Conservation (phyloP, 257 asterid genomes). For the Petunia secreta region DNA sequence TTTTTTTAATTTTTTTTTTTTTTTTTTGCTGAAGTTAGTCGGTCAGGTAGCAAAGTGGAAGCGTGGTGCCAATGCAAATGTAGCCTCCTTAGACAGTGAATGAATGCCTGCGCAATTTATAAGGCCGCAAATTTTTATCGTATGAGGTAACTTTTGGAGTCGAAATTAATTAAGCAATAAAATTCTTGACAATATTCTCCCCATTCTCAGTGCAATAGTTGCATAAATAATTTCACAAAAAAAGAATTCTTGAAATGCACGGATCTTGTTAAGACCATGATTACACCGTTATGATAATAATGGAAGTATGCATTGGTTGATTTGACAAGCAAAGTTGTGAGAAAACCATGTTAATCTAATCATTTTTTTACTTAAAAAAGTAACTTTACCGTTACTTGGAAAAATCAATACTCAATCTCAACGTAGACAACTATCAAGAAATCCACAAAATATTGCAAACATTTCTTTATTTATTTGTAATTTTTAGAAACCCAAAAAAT, state of each 20-base stretch:
- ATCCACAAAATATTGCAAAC: not conserved
- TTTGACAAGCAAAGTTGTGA: conserved; percentile 22
- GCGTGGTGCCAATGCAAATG: no score
- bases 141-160: no score
- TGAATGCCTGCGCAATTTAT: no score
- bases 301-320: conserved; percentile 11
- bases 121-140: no score
- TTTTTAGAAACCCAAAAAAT: not conserved
- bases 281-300: conserved; percentile 19
- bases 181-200: no score
- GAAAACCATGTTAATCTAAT: conserved; percentile 24
- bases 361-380: conserved; percentile 15
- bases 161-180: no score
- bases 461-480: not conserved
- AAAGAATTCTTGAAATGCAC: not conserved
- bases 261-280: conserved; percentile 5
- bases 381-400: conserved; percentile 26
- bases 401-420: conserved; percentile 20
- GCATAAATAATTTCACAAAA: not conserved
- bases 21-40: no score
- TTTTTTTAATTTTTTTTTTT: no score
- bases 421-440: conserved; percentile 1
- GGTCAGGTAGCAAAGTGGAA: no score
- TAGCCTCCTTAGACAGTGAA: no score
- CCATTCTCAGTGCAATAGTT: not conserved